Base-by-base conservation (phyloP, 176 grass and related monocot genomes). In the Areca catechu region DNA sequence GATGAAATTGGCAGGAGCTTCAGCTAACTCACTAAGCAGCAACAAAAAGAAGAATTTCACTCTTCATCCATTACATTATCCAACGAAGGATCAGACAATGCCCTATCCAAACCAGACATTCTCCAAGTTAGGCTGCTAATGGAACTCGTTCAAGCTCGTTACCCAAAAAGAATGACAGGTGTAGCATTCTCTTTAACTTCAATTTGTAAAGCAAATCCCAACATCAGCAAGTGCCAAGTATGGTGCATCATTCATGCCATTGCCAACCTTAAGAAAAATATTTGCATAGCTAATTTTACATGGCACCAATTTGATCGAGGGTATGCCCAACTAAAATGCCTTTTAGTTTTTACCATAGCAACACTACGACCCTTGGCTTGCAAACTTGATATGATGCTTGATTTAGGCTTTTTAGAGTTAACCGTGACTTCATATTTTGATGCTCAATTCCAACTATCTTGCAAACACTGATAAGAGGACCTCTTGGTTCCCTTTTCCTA, bases 171-270 rank as follows among this genome's bases (percentile, higher is more conserved):
- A 84, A 96, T 88, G 57, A 96, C 86, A 67, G 83, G 87, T 19
- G 91, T 86, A 19, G 91, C 91, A 60, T 79, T 96, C 22, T 96
- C 86, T 58, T 95, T 90, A 12, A 79, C 66, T 68, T 84, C 76
- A 57, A 74, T 68, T 68, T 71, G 70, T 70, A 86, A 83, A 30
- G 90, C 90, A 76, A 76, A 89, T 74, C 79, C 90, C 90, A 62
- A 90, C 82, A 65, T 95, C 83, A 52, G 86, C 90, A 70, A 84
- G 76, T 57, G 90, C 90, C 65, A 86, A 82, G 58, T 86, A 90
- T 5, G 86, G 90, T 0, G 86, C 90, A 65, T 95, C 86, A 58
- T 96, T 90, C 74, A 96, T 96, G 50, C 91, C 86, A 54, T 96
- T 80, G 7, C 91, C 91, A 69, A 87, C 86, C 86, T 96, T 50